These are phyloP conservation scores for Mercurialis annua DNA, from an alignment of 345 rosid species.

Conservation along the genomic window DNA sequence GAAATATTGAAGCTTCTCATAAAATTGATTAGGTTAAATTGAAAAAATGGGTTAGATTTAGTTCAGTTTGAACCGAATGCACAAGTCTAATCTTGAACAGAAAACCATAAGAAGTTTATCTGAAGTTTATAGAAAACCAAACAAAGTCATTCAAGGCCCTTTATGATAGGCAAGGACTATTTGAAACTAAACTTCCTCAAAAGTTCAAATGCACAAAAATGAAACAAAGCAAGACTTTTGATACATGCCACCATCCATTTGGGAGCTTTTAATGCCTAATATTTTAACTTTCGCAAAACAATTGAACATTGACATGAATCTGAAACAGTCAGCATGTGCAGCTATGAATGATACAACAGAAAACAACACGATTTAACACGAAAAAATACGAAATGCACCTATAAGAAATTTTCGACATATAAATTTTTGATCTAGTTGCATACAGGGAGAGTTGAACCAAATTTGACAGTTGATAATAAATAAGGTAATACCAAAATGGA, in stretches of 20 bases:
- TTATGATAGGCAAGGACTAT: no score
- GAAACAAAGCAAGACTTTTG: no score
- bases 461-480: constrained; percentile 20
- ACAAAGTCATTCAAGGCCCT: no score
- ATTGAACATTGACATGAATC: constrained; percentile 15
- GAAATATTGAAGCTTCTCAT: no score
- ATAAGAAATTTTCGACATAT: constrained; percentile 12
- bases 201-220: no score
- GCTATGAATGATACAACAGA: constrained; percentile 17
- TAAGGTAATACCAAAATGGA: constrained; percentile 26
- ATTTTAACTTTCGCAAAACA: constrained; percentile 17
- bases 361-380: background rate
- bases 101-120: no score
- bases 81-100: no score
- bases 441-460: constrained; percentile 24
- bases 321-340: constrained; percentile 12
- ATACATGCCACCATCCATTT: background rate
- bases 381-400: background rate
- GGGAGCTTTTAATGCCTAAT: background rate
- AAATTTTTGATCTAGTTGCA: constrained; percentile 24
- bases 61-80: no score
- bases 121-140: no score
- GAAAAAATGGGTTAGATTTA: no score
- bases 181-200: no score
- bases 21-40: no score